Evolutionary conservation across 2,329 filamentous ascomycete species (phyloP), one percentile per base, ranked within the genome.

Genomic region (Penicillium aurantiogriseum): DNA sequence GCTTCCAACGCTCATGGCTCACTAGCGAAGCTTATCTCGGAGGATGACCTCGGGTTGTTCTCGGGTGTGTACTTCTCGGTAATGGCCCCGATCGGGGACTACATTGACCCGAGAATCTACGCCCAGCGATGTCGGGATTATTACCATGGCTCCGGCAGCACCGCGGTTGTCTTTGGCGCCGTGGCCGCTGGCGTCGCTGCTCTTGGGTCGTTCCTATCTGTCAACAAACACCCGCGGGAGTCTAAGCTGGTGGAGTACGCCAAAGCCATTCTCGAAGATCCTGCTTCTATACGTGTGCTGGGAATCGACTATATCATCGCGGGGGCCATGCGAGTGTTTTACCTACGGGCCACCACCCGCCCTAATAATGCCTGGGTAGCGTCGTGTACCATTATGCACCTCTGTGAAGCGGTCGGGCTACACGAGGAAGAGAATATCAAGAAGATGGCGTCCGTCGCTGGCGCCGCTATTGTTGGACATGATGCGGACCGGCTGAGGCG

Each of bases 341-440:
- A 72, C 13, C 60, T 72, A 3, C 65, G 70, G 8, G 66, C 69
- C 11, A 72, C 70, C 7, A 70, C 69, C 46, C 68, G 70, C 0
- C 70, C 70, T 7, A 68, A 51, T 36, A 70, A 63, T 64, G 68
- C 70, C 21, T 72, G 70, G 70, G 61, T 71, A 27, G 69, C 69
- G 2, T 72, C 70, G 1, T 72, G 70, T 48, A 71, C 69, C 0
- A 54, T 29, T 0, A 69, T 72, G 69, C 70, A 72, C 51, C 64
- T 71, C 9, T 70, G 65, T 21, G 69, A 71, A 62, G 60, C 52
- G 19, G 33, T 69, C 7, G 68, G 69, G 35, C 33, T 71, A 17
- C 67, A 71, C 38, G 58, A 69, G 35, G 69, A 71, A 60, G 67
- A 57, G 19, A 71, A 61, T 33, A 68, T 71, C 25, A 59, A 63